phyloP scores from a whole-genome alignment of 225 moss, liverwort and hornwort species.

The Neckera pumila region DNA sequence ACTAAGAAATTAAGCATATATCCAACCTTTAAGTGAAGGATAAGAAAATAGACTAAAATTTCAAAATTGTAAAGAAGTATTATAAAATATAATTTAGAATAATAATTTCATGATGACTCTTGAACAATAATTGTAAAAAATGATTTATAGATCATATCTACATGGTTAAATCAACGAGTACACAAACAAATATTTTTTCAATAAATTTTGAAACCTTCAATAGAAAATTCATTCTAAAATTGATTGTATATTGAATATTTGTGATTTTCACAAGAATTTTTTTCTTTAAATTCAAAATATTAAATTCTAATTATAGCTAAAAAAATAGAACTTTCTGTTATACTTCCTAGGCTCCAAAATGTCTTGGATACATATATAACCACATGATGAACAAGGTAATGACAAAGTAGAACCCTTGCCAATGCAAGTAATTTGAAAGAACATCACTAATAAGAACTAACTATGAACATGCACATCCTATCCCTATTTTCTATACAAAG shows the following conservation, averaged over 20 bases:
- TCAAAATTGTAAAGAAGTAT: too few relatives aligned
- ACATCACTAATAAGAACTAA: accelerated
- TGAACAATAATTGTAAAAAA: not conserved
- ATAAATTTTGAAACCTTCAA: too few relatives aligned
- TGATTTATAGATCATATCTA: not conserved
- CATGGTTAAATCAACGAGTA: too few relatives aligned
- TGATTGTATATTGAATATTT: not conserved
- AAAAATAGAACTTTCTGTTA: not conserved
- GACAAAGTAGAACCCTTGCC: not conserved
- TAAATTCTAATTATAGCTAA: not conserved
- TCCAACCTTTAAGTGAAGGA: accelerated
- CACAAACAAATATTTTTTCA: too few relatives aligned
- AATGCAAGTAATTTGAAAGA: not conserved
- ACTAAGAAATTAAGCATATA: not conserved
- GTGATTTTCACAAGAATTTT: not conserved
- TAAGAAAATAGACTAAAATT: not conserved
- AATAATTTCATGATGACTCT: not conserved
- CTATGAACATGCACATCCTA: not conserved
- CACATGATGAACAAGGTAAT: accelerated
- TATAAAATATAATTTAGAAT: not conserved
- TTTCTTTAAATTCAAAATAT: too few relatives aligned
- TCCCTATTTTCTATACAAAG: not conserved
- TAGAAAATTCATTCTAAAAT: too few relatives aligned
- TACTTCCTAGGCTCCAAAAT: accelerated
- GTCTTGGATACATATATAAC: accelerated